Percentiles rank a stretch among this genome's conserved stretches.
Evolutionary conservation across 768 basidiomycete genomes (phyloP).

Genomic region (Epithele typhae): DNA sequence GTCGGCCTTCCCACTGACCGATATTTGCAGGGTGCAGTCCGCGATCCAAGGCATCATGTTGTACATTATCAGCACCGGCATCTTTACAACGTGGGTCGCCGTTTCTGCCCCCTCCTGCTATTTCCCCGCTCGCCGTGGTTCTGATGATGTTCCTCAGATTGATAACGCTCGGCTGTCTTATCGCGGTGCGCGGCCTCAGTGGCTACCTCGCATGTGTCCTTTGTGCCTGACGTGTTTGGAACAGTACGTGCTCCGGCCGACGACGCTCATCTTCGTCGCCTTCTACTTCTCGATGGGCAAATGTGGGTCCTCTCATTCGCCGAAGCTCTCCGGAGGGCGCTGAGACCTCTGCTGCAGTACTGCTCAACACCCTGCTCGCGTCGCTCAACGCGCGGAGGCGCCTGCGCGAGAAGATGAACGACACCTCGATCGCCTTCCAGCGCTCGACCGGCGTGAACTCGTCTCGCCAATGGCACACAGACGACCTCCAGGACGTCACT

Average conservation of each 20-base stretch:
- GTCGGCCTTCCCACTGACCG: no score
- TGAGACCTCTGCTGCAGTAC: constrained; percentile 1
- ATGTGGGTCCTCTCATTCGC: not conserved
- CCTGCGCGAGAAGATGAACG: constrained; percentile 1
- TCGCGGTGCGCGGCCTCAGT: constrained; percentile 13
- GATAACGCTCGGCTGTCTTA: constrained; percentile 15
- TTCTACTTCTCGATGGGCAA: constrained; percentile 1
- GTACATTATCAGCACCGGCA: constrained; percentile 22
- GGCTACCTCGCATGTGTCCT: no score
- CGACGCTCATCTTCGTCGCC: not conserved
- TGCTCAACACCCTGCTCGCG: constrained; percentile 11
- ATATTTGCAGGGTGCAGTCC: no score
- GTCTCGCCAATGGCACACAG: no score
- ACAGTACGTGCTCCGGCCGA: not conserved
- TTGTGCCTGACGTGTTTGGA: not conserved
- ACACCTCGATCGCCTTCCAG: no score
- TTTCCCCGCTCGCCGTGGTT: not conserved
- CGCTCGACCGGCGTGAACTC: no score
- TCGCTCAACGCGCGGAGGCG: constrained; percentile 9
- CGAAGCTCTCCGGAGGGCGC: not conserved
- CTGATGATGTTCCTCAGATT: constrained; percentile 10
- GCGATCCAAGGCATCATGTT: constrained; percentile 17
- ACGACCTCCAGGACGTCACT: no score
- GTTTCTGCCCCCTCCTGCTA: not conserved
- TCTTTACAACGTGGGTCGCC: constrained; percentile 20